Evolutionary conservation across 75 land plant species (phyloP), one percentile per base, ranked within the genome.

Genomic region (Cunninghamia lanceolata): DNA sequence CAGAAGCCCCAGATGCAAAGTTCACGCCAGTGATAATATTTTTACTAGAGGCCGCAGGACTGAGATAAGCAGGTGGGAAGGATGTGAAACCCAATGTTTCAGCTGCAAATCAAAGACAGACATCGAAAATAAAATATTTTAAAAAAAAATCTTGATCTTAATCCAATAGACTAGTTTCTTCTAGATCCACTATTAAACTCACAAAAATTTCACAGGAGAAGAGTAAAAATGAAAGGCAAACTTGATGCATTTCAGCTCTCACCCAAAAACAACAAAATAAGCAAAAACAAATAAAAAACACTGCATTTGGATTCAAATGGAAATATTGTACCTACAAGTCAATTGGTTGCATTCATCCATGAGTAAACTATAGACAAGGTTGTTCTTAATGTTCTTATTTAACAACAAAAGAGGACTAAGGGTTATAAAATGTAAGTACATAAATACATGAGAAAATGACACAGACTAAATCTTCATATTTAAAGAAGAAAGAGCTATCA

Each of bases 1-100:
- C 98, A 15, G 98, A 93, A 35, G 86, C 93, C 43, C 91, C 96
- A 9, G 98, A 96, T 17, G 96, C 98, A 74, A 96, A 94, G 89
- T 96, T 96, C 28, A 89, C 92, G 21, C 98, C 98, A 30, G 80
- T 91, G 53, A 93, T 79, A 19, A 96, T 86, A 45, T 85, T 91
- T 3, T 82, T 88, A n/a, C 95, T 95, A 35, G 86, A 42, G 10
- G 94, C 95, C 59, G 89, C 68, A 19, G 85, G 91, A 86, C 91
- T 88, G 50, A 94, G 91, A 80, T 94, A 97, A 4, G 99, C 92
- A 4, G 93, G 93, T 47, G 92, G 93, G 70, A 91, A 91, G 66
- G 91, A 84, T 15, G 90, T 85, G 86, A 94, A 94, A 7, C 96
- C 96, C 35, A 94, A 89, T 35, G 76, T 83, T 79, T 92, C 92